Base-by-base conservation (phyloP, 179 eudicot genomes). In the Heliamphora pulchella region DNA sequence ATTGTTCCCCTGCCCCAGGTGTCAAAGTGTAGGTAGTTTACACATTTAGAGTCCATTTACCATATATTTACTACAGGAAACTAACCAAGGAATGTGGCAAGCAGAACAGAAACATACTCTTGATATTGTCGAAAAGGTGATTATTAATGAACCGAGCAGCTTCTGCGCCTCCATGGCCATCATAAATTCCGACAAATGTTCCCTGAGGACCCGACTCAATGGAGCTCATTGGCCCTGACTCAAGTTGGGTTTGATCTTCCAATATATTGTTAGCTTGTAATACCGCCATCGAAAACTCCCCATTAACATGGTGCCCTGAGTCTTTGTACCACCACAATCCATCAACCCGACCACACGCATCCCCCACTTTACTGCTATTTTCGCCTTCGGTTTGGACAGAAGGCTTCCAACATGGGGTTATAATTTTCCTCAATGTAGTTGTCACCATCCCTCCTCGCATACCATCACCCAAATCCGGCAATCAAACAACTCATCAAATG, bases 111-210 rank as follows among this genome's bases (percentile, higher is more conserved):
- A 57, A 47, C 89, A 53, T 89, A 92, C 97, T 86, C 82, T 86
- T 89, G 50, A 92, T 78, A 83, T 87, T 78, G 8, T 81, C 62
- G 78, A 91, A 90, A 43, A 92, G 83, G 44, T 83, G 85, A 46
- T 84, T 78, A 53, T 90, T 91, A 20, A 89, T 81, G 55, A 90
- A 92, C 50, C 71, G 81, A 1, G 97, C 86, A 41, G 97, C 89
- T 80, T 90, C 89, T 31, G 93, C 87, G 0, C 97, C 95, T 51
- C 91, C 97, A 87, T 92, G 97, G 47, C 93, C 97, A 69, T 92
- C 97, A 69, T 91, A 92, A 51, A 92, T 67, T 13, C 97, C 97
- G 9, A 91, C 87, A 31, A 91, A 92, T 18, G 95, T 92, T 51
- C 93, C 97, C 51, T 68, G 81, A 50, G 89, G 96, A 48, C 92